Base-by-base conservation (phyloP, 164 flowering plant genomes). In the Vitis amurensis region DNA sequence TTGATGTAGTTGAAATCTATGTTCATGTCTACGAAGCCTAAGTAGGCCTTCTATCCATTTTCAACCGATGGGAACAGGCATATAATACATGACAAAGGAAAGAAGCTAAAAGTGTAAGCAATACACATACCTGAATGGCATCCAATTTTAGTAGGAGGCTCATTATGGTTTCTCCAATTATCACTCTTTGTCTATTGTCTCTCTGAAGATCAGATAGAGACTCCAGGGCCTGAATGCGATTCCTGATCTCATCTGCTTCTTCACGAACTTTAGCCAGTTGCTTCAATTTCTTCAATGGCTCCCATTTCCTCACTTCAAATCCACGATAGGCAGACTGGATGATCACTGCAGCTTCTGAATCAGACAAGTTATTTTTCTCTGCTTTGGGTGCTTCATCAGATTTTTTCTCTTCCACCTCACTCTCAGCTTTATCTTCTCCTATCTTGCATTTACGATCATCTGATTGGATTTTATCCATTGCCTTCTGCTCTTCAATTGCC, bases 301-400 rank as follows among this genome's bases (percentile, higher is more conserved):
- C 87, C 87, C 84, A 87, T 65, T 74, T 90, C 72, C 93, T 86
- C 23, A 86, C 87, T 57, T 76, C 83, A 71, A 68, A 90, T 1
- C 97, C 94, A 23, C 92, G 91, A 70, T 82, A 90, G 4, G 83
- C 87, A 31, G 91, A 79, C 69, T 93, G 97, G 65, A 93, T 85
- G 8, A 67, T 31, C 2, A 65, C 61, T 56, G 96, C 94, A 17
- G 91, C 97, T 76, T 84, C 90, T 3, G 53, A 65, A 3, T 74
- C 80, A 15, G 90, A 77, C 31, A 86, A 47, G 8, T 5, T 64
- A 52, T 55, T 78, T 64, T 29, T 72, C 48, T 55, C 59, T 23
- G 4, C 49, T 73, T 50, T 57, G 2, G 11, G 13, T 13, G 48
- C 11, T 30, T 62, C 49, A 17, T 56, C 68, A 4, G 61, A 10